Conservation (phyloP, 1,139 yeast genomes). For the Pichia sp. region DNA sequence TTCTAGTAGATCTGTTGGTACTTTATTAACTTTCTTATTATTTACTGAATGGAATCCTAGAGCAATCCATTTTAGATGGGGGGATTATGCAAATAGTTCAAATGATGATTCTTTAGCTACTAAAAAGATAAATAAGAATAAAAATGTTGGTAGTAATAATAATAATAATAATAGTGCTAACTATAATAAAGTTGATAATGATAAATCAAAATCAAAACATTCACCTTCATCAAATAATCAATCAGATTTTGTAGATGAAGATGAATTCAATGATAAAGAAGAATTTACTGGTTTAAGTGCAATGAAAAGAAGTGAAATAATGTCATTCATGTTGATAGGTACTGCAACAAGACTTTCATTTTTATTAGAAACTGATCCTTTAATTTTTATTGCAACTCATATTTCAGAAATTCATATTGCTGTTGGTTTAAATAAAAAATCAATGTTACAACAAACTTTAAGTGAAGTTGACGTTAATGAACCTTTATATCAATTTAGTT, state of each 20-base stretch:
- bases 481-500: conserved; percentile 37
- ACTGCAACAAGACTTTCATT: conserved; percentile 81
- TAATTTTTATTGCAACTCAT: conserved; percentile 77
- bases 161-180: background rate
- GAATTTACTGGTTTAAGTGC: conserved; percentile 74
- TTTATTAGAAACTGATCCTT: conserved; percentile 69
- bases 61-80: conserved; percentile 85
- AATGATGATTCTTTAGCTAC: conserved; percentile 24
- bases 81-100: conserved; percentile 70
- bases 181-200: no score
- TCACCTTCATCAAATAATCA: background rate
- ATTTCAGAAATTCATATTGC: conserved; percentile 73
- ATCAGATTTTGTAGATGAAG: background rate
- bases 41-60: conserved; percentile 95
- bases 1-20: conserved; percentile 78
- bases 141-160: conserved; percentile 10
- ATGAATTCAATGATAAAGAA: conserved; percentile 29
- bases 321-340: conserved; percentile 93
- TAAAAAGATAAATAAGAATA: conserved; percentile 7
- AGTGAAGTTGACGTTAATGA: conserved; percentile 53
- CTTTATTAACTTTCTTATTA: conserved; percentile 75
- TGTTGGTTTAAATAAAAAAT: conserved; percentile 60
- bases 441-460: conserved; percentile 61
- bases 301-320: conserved; percentile 75
- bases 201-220: background rate